Base-by-base conservation (phyloP, 2,329 filamentous ascomycete species). In the Escovopsis weberi region DNA sequence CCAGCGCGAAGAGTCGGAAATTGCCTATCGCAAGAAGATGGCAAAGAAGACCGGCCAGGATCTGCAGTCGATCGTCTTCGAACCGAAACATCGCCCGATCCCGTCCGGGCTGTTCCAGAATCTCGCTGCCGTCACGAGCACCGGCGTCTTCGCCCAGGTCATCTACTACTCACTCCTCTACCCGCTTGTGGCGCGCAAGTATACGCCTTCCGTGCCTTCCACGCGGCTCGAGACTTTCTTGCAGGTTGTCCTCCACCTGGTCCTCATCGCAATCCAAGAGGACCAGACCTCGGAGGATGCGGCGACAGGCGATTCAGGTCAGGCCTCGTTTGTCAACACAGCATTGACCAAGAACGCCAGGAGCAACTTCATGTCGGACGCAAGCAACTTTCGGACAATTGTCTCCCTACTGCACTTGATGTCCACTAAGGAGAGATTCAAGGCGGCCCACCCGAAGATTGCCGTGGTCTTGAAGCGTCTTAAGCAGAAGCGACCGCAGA, bases 1-100 rank as follows among this genome's bases (percentile, higher is more conserved):
- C 54, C 89, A 96, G 59, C 78, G 91, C 40, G 91, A 98, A 56
- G 91, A 98, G 59, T 86, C 89, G 0, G 91, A 98, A 61, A 80
- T 76, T 51, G 82, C 87, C 3, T 95, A 91, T 65, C 86, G 82
- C 53, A 81, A 82, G 54, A 82, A 85, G 68, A 79, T 91, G 68
- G 85, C 87, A 10, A 87, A 87, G 64, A 87, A 84, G 62, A 86
- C 82, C 0, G 87, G 88, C 15, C 87, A 88, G 57, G 70, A 80
- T 37, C 66, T 75, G 1, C 78, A 85, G 35, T 87, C 95, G 42
- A 80, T 96, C 45, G 87, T 96, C 2, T 95, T 85, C 57, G 89
- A 96, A 60, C 88, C 93, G 1, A 85, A 80, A 52, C 70, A 94
- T 39, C 78, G 80, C 15, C 74, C 78, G 10, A 86, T 96, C 42